Evolutionary conservation across 345 rosid species (phyloP).

Genomic region (Stellera chamaejasme): DNA sequence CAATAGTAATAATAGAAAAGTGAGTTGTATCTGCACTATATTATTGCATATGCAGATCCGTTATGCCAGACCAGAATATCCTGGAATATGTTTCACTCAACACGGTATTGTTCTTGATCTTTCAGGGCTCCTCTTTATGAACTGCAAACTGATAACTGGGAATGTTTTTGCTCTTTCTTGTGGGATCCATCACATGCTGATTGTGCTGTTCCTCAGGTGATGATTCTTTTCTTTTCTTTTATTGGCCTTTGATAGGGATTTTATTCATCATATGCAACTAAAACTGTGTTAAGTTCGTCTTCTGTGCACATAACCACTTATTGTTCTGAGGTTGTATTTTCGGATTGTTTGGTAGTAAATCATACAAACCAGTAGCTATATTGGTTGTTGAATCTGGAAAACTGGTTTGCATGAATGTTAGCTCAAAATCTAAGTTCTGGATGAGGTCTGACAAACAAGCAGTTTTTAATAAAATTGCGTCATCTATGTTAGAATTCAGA

Average conservation of each 20-base stretch:
- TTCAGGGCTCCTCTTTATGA: slow-evolving; percentile 89
- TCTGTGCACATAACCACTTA: no score
- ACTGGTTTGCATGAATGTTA: neutral
- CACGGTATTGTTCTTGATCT: slow-evolving; percentile 5
- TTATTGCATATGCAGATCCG: no score
- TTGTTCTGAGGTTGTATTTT: neutral
- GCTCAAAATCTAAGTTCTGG: neutral
- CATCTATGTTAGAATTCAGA: neutral
- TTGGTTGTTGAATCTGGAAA: neutral
- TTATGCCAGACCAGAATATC: no score
- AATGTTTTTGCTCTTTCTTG: slow-evolving; percentile 68
- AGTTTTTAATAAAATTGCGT: neutral
- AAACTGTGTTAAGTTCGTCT: no score
- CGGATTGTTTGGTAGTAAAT: neutral
- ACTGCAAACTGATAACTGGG: slow-evolving; percentile 89
- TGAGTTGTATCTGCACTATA: no score
- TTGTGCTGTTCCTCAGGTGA: slow-evolving; percentile 91
- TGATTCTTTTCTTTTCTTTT: slow-evolving; percentile 3
- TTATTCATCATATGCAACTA: neutral
- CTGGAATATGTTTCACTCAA: no score
- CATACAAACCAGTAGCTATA: neutral
- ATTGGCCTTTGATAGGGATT: slow-evolving; percentile 1
- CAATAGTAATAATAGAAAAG: no score
- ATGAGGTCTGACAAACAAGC: neutral
- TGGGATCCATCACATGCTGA: slow-evolving; percentile 93